phyloP scores from a whole-genome alignment of 2,329 filamentous ascomycete species.

The Verticillium albo-atrum region DNA sequence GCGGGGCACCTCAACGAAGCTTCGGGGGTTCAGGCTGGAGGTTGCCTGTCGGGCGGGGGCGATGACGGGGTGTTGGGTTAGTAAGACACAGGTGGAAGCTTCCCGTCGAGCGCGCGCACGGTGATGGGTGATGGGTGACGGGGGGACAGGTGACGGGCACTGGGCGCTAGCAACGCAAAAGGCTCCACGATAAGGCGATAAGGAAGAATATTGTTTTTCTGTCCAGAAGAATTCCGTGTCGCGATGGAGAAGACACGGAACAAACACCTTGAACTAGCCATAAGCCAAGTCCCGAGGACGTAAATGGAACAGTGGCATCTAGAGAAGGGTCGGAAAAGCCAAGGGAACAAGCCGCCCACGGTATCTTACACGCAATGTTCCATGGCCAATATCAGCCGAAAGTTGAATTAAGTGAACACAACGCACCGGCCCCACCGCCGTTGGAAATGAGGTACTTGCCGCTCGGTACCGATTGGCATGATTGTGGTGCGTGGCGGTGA shows the following conservation, averaged over 20 bases:
- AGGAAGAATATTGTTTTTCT: neutral
- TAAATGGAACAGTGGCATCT: neutral
- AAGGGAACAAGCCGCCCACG: too few relatives aligned
- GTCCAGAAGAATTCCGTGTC: neutral
- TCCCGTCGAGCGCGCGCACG: too few relatives aligned
- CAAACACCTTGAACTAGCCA: too few relatives aligned
- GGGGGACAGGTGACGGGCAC: too few relatives aligned
- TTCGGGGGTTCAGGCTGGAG: neutral
- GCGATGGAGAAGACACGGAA: neutral
- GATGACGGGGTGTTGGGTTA: neutral
- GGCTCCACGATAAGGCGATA: neutral
- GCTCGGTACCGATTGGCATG: neutral
- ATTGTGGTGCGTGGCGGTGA: neutral
- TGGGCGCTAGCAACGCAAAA: neutral
- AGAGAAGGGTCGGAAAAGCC: too few relatives aligned
- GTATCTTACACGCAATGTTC: too few relatives aligned
- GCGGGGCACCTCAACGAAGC: neutral
- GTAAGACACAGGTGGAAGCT: constrained; percentile 1
- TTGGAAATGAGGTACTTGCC: neutral
- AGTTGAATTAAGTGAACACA: neutral
- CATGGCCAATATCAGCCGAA: too few relatives aligned
- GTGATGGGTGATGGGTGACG: neutral
- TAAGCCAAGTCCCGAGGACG: neutral
- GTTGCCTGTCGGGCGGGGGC: neutral
- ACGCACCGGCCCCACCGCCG: neutral